Evolutionary conservation across 2,329 filamentous ascomycete genomes (phyloP).

Genomic region (Kalaharituber pfeilii): DNA sequence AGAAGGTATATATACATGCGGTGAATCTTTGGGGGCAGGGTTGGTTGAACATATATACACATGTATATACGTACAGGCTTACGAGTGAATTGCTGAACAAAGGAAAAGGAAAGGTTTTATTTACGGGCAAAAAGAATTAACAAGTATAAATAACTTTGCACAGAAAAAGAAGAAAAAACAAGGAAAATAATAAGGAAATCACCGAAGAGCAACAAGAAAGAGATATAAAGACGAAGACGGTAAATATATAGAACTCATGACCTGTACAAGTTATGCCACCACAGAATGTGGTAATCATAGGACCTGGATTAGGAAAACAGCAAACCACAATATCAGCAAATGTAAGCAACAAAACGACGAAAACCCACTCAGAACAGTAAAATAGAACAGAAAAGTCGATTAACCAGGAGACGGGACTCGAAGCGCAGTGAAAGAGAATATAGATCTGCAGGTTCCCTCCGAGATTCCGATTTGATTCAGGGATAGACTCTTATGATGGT

Average conservation of each 20-base stretch:
- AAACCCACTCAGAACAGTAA: no score
- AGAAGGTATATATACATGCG: not conserved
- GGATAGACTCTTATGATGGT: no score
- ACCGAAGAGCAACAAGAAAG: not conserved
- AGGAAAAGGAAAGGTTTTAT: not conserved
- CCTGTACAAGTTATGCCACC: not conserved
- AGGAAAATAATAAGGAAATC: no score
- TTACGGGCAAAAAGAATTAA: not conserved
- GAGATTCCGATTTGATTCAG: no score
- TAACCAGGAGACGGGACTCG: not conserved
- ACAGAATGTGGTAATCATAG: not conserved
- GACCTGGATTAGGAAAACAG: not conserved
- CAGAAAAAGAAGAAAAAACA: not conserved
- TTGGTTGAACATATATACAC: not conserved
- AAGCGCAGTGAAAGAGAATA: not conserved
- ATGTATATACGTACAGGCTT: not conserved
- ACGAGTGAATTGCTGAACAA: not conserved
- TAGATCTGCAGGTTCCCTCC: not conserved
- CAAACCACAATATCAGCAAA: not conserved
- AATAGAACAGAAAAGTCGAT: not conserved
- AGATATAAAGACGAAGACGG: not conserved
- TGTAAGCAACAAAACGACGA: not conserved
- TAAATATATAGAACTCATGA: not conserved
- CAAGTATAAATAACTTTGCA: not conserved
- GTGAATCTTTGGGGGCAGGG: not conserved